Conservation (phyloP, 495 filamentous ascomycete species). For the Penicillium coffeae region DNA sequence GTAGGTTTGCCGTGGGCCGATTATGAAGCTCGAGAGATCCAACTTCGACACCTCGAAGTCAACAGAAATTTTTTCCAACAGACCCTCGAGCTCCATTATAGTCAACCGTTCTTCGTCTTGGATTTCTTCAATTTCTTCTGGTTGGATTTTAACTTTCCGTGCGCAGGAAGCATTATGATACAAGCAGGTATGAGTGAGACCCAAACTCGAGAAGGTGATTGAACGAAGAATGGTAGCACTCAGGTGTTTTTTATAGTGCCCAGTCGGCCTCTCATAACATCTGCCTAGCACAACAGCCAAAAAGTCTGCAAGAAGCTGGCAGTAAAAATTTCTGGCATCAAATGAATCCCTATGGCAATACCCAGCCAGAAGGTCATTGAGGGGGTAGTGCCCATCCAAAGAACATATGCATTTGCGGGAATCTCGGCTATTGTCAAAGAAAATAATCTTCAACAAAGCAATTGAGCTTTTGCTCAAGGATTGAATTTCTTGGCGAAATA, state of each 20-base stretch:
- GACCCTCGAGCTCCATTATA: constrained; percentile 5
- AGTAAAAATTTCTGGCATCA: too few species aligned
- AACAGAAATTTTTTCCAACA: constrained; percentile 4
- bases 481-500: neutral
- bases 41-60: neutral
- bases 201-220: constrained; percentile 5
- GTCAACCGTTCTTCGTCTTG: constrained; percentile 6
- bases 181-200: constrained; percentile 9
- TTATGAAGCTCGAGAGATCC: constrained; percentile 6
- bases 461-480: constrained; percentile 1
- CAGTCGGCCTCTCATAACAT: too few species aligned
- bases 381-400: constrained; percentile 5
- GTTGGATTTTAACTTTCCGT: constrained; percentile 2
- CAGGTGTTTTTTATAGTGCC: constrained; percentile 2
- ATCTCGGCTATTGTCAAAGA: constrained; percentile 5
- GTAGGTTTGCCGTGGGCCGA: neutral
- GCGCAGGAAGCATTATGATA: too few species aligned
- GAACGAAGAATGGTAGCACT: constrained; percentile 6
- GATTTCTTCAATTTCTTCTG: constrained; percentile 9
- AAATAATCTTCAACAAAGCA: neutral
- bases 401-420: constrained; percentile 5
- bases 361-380: constrained; percentile 1
- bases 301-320: neutral
- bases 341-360: too few species aligned
- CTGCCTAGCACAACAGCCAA: neutral